Evolutionary conservation across 2,329 filamentous ascomycete genomes (phyloP).

Genomic region (Blastomyces percursus): DNA sequence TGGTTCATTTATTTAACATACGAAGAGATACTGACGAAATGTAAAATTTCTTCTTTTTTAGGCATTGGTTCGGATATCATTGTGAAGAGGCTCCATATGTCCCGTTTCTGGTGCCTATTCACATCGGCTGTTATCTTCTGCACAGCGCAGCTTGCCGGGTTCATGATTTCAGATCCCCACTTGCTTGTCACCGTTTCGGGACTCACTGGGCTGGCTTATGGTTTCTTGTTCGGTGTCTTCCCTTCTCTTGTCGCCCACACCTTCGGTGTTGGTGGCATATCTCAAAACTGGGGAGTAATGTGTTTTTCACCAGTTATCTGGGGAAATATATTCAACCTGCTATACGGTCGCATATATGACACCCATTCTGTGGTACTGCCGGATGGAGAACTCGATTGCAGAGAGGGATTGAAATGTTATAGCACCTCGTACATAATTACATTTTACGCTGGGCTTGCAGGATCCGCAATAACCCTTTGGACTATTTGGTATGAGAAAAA

Average conservation of each 20-base stretch:
- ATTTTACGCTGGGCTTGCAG: conserved; percentile 57
- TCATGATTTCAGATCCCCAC: conserved; percentile 65
- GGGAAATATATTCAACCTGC: conserved; percentile 84
- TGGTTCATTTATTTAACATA: background rate
- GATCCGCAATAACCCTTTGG: conserved; percentile 57
- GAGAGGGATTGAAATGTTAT: conserved; percentile 71
- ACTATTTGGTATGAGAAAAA: conserved; percentile 33
- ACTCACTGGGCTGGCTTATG: conserved; percentile 80
- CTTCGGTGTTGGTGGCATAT: conserved; percentile 80
- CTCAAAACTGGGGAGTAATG: conserved; percentile 95
- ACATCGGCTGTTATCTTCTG: conserved; percentile 67
- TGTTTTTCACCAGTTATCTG: conserved; percentile 77
- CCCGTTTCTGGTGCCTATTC: conserved; percentile 84
- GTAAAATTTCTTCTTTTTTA: conserved; percentile 24
- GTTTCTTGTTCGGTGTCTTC: conserved; percentile 87
- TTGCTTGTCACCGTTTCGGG: conserved; percentile 67
- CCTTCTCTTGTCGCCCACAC: conserved; percentile 81
- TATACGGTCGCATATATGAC: conserved; percentile 80
- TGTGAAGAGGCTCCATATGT: conserved; percentile 67
- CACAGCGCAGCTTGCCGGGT: conserved; percentile 63
- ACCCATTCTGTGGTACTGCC: conserved; percentile 58
- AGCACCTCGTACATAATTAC: conserved; percentile 70
- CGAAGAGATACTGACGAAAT: background rate
- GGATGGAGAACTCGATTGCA: conserved; percentile 62
- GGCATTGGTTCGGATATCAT: conserved; percentile 86